These are phyloP conservation scores for Durio zibethinus DNA, from an alignment of 345 rosid genomes.

Conservation along the genomic window DNA sequence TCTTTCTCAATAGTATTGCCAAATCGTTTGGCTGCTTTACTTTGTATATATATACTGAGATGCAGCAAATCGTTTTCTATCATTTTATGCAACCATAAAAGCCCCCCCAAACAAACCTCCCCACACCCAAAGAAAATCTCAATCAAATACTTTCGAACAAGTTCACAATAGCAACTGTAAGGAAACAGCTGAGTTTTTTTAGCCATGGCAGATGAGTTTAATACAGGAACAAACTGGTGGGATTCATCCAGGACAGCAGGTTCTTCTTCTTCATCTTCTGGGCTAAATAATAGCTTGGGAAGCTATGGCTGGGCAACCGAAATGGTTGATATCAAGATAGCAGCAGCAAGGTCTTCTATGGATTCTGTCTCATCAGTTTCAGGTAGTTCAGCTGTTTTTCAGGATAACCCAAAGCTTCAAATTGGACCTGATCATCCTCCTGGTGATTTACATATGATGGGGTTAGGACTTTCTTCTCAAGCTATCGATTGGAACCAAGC, in stretches of 20 bases:
- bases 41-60: constrained; percentile 24
- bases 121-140: not conserved
- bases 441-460: constrained; percentile 71
- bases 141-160: not conserved
- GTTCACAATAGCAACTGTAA: not conserved
- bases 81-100: constrained; percentile 41
- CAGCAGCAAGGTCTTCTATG: constrained; percentile 46
- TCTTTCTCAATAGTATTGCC: constrained; percentile 9
- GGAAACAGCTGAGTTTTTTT: constrained; percentile 1
- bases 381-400: constrained; percentile 48
- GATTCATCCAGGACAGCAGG: constrained; percentile 39
- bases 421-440: constrained; percentile 25
- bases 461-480: constrained; percentile 80
- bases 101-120: not conserved
- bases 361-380: constrained; percentile 49
- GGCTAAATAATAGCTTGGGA: constrained; percentile 37
- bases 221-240: constrained; percentile 60
- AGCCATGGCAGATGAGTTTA: constrained; percentile 67
- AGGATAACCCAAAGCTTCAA: constrained; percentile 46
- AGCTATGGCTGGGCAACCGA: constrained; percentile 59
- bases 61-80: constrained; percentile 43
- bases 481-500: constrained; percentile 84
- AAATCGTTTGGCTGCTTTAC: not conserved
- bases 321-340: constrained; percentile 35
- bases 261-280: constrained; percentile 57